Conservation (phyloP, 257 asterid genomes). For the Galeopsis tetrahit region DNA sequence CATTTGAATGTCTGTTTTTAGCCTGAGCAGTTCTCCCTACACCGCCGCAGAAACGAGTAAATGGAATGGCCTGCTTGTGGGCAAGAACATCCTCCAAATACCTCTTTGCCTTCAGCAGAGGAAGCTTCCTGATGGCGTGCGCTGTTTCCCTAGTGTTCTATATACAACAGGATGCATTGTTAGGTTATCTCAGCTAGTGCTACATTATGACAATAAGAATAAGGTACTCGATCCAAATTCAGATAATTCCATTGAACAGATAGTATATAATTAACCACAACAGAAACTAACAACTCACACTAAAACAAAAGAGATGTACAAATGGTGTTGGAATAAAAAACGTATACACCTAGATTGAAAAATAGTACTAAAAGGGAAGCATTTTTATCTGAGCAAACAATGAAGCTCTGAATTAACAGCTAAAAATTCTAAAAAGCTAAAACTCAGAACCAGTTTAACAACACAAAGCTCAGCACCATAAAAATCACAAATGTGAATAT, state of each 20-base stretch:
- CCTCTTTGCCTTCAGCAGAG: conserved; percentile 61
- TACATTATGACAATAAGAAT: background rate
- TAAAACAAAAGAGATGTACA: background rate
- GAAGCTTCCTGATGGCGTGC: conserved; percentile 67
- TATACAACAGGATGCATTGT: background rate
- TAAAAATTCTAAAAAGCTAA: background rate
- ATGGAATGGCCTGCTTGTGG: conserved; percentile 76
- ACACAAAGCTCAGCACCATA: background rate
- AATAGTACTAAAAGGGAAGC: background rate
- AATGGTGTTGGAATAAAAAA: background rate
- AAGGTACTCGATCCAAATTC: background rate
- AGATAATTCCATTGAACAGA: background rate
- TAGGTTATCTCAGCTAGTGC: no score
- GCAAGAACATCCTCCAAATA: conserved; percentile 68
- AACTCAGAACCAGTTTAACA: background rate
- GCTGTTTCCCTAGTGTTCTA: conserved; percentile 78
- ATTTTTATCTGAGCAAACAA: background rate
- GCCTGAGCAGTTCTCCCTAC: conserved; percentile 84
- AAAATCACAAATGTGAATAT: background rate
- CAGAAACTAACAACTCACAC: background rate
- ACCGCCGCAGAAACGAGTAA: conserved; percentile 75
- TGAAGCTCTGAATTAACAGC: background rate
- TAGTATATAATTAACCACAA: background rate
- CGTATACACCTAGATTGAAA: background rate
- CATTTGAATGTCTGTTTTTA: conserved; percentile 72